These are phyloP conservation scores for Rubroboletus pulcherrimus DNA, from an alignment of 768 basidiomycete genomes.

Conservation along the genomic window DNA sequence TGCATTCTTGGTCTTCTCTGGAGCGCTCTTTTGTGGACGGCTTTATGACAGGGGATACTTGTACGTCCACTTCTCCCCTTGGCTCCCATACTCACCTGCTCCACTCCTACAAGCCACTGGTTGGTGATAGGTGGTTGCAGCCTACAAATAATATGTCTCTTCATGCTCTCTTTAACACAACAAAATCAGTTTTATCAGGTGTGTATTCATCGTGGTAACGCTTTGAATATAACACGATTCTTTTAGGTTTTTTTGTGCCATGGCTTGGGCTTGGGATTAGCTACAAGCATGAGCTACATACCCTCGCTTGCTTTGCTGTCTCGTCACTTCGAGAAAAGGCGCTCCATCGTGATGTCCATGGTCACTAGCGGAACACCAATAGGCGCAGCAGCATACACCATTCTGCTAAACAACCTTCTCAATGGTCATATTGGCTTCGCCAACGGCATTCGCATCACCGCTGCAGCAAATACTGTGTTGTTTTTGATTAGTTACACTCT, in stretches of 20 bases:
- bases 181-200: slow-evolving; percentile 34
- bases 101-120: slow-evolving; percentile 28
- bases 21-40: slow-evolving; percentile 46
- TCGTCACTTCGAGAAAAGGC: slow-evolving; percentile 41
- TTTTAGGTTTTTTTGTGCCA: slow-evolving; percentile 33
- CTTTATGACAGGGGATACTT: slow-evolving; percentile 52
- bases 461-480: no score
- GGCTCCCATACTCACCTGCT: neutral
- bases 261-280: slow-evolving; percentile 38
- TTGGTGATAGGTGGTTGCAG: slow-evolving; percentile 29
- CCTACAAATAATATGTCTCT: slow-evolving; percentile 40
- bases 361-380: slow-evolving; percentile 10
- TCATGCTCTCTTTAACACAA: slow-evolving; percentile 42
- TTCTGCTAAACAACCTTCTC: no score
- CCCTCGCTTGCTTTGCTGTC: slow-evolving; percentile 45
- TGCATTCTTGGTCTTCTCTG: slow-evolving; percentile 41
- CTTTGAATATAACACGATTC: slow-evolving; percentile 21
- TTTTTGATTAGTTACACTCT: no score
- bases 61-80: slow-evolving; percentile 21
- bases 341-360: slow-evolving; percentile 41
- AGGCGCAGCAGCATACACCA: no score
- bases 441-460: no score
- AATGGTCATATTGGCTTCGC: no score
- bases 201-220: slow-evolving; percentile 21
- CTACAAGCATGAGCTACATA: slow-evolving; percentile 6